A percentile compares a stretch with the other conserved stretches of the same genome.
Evolutionary conservation across 2,329 filamentous ascomycete genomes (phyloP).

Genomic region (Rugonectria rugulosa): DNA sequence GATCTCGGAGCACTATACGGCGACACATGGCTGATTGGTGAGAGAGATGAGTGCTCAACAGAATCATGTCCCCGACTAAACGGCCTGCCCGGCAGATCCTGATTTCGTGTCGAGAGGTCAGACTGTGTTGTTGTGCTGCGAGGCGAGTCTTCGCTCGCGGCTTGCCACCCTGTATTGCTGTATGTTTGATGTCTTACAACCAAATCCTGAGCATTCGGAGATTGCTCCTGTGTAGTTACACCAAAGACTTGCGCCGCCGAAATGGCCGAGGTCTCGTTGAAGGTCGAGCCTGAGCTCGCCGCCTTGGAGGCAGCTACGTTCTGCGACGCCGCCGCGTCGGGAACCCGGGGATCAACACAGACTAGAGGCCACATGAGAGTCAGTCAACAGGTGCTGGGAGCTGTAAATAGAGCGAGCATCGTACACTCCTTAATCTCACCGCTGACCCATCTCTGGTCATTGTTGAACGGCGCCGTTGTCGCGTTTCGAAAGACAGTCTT

Average conservation of each 20-base stretch:
- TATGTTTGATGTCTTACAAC: constrained; percentile 10
- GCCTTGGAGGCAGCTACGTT: neutral
- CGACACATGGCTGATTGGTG: constrained; percentile 19
- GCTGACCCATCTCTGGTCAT: constrained; percentile 48
- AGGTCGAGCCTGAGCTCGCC: neutral
- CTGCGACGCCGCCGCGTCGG: neutral
- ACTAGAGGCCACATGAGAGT: constrained; percentile 9
- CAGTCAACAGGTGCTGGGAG: neutral
- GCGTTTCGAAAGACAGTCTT: constrained; percentile 49
- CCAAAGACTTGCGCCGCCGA: constrained; percentile 8
- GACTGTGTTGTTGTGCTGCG: constrained; percentile 10
- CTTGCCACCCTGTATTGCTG: constrained; percentile 8
- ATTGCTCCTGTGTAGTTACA: neutral
- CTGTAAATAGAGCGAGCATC: constrained; percentile 14
- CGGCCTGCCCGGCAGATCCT: constrained; percentile 5
- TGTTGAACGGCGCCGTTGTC: constrained; percentile 43
- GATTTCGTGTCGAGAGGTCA: constrained; percentile 10
- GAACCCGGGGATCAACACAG: constrained; percentile 9
- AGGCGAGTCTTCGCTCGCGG: constrained; percentile 7
- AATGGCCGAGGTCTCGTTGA: constrained; percentile 6
- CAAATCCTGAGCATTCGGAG: constrained; percentile 7
- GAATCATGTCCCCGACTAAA: constrained; percentile 6
- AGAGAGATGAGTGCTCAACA: neutral
- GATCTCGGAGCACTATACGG: constrained; percentile 15
- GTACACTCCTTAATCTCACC: constrained; percentile 45